Evolutionary conservation across 2,329 filamentous ascomycete species (phyloP), one percentile per base, ranked within the genome.

Genomic region (Myriosclerotinia duriaeana): DNA sequence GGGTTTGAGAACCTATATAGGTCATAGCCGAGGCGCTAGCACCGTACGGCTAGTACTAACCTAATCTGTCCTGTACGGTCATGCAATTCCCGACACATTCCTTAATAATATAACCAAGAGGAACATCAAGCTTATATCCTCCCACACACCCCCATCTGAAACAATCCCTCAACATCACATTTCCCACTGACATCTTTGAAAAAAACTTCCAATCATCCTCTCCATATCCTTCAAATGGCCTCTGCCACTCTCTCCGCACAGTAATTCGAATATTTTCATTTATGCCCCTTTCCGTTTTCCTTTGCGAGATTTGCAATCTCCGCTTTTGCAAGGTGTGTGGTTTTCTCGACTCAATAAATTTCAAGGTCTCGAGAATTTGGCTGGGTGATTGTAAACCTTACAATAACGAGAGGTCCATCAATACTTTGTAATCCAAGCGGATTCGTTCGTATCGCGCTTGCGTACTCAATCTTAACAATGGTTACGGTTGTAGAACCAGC

Each of bases 381-480:
- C 76, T 77, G 78, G 38, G 77, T 76, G 2, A 77, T 72, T 1
- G 75, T 78, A 53, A 79, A 77, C 26, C 70, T 74, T 4, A 78
- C 72, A 38, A 76, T 69, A 0, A 78, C 71, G 14, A 79, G 73
- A 44, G 75, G 20, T 17, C 53, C 69, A 30, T 76, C 73, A 38
- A 72, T 53, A 53, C 73, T 68, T 7, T 73, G 9, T n/a, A 77
- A 56, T 15, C 75, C 74, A 3, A 76, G 67, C 2, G 74, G 72
- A 67, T 74, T 74, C 2, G 68, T 74, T 74, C 2, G 68, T 14
- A 65, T 74, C 69, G 40, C 73, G 74, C 26, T 72, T 74, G 22
- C 68, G 66, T 44, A 66, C 66, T 73, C 72, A 75, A 20, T 68
- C 69, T n/a, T 52, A 75, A 61, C 15, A 77, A 62, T 14, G 74